Evolutionary conservation across 2,329 filamentous ascomycete species (phyloP).

Genomic region (Sporothrix phasma): DNA sequence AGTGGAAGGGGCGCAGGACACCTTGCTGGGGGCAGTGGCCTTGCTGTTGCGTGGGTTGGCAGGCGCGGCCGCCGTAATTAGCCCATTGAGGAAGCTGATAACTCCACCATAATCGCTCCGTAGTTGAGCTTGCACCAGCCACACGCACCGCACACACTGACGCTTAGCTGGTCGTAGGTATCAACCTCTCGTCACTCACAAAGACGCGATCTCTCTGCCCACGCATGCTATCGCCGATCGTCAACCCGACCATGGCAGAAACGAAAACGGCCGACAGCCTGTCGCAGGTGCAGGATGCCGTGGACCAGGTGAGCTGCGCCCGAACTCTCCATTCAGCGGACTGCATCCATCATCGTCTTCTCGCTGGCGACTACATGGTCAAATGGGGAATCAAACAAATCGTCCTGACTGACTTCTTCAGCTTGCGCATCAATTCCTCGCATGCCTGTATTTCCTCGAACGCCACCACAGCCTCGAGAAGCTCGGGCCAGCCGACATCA

Average conservation of each 20-base stretch:
- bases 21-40: neutral
- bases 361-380: neutral
- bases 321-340: neutral
- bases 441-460: conserved; percentile 56
- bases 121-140: neutral
- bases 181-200: neutral
- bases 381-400: neutral
- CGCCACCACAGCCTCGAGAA: conserved; percentile 57
- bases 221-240: neutral
- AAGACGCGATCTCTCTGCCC: neutral
- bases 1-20: conserved; percentile 5
- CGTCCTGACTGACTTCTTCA: conserved; percentile 24
- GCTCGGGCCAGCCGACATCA: conserved; percentile 47
- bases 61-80: neutral
- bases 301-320: conserved; percentile 55
- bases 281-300: conserved; percentile 75
- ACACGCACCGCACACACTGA: conserved; percentile 2
- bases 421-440: conserved; percentile 60
- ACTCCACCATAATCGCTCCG: neutral
- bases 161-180: too few relatives aligned
- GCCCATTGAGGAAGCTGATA: neutral
- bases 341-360: neutral
- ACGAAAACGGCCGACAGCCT: conserved; percentile 59
- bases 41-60: neutral
- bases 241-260: conserved; percentile 14